These are phyloP conservation scores for Chimonanthus praecox DNA, from an alignment of 164 flowering plant species.

Conservation along the genomic window DNA sequence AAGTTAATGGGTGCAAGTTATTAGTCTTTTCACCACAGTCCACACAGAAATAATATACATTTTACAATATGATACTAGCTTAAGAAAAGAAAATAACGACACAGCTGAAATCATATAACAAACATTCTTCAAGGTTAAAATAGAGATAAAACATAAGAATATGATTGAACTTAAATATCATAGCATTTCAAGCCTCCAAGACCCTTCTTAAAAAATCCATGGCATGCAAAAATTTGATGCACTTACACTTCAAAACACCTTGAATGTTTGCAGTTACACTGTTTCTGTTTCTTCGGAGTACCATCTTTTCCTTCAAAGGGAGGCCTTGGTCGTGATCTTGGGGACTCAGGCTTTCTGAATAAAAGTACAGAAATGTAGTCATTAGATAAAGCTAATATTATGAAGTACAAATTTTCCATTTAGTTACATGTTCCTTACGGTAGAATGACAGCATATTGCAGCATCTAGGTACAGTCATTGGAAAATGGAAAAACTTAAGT, in stretches of 20 bases:
- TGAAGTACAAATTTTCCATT: background rate
- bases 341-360: slow-evolving; percentile 77
- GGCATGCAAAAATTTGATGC: slow-evolving; percentile 1
- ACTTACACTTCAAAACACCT: slow-evolving; percentile 92
- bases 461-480: background rate
- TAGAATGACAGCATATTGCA: background rate
- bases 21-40: too few species aligned
- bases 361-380: slow-evolving; percentile 12
- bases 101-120: too few species aligned
- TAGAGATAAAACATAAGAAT: too few species aligned
- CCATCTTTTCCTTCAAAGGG: slow-evolving; percentile 60
- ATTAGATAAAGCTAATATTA: slow-evolving; percentile 1
- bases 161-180: too few species aligned
- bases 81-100: too few species aligned
- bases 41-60: too few species aligned
- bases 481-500: background rate
- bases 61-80: too few species aligned
- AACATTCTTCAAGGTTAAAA: too few species aligned
- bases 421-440: background rate
- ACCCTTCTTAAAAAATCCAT: background rate
- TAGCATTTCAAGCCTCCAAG: background rate
- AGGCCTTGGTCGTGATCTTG: slow-evolving; percentile 49
- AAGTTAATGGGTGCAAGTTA: too few species aligned
- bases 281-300: slow-evolving; percentile 87
- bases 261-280: slow-evolving; percentile 92